A percentile compares a stretch with the other conserved stretches of the same genome.
Evolutionary conservation across 768 basidiomycete species (phyloP).

Genomic region (Chiua virens): DNA sequence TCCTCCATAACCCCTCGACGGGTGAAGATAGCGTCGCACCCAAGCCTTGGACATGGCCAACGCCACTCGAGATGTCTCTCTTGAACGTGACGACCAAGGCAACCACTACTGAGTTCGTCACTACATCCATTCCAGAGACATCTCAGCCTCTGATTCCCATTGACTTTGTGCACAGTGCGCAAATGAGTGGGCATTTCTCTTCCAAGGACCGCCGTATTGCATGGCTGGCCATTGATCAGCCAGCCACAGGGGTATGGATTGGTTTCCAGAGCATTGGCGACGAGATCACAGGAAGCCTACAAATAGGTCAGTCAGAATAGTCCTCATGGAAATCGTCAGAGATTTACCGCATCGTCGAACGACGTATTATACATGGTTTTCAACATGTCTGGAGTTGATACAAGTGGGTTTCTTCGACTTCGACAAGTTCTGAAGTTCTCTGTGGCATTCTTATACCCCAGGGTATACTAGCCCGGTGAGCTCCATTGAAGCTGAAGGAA

Average conservation of each 20-base stretch:
- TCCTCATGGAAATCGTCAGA: too few species aligned
- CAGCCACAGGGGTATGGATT: slow-evolving; percentile 12
- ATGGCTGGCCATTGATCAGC: slow-evolving; percentile 7
- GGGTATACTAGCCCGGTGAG: neutral
- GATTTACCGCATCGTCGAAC: slow-evolving; percentile 16
- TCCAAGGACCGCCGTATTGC: slow-evolving; percentile 10
- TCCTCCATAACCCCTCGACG: slow-evolving; percentile 18
- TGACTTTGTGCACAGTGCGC: slow-evolving; percentile 8
- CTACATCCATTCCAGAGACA: slow-evolving; percentile 22
- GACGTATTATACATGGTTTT: slow-evolving; percentile 5
- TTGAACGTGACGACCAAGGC: slow-evolving; percentile 22
- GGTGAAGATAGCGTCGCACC: slow-evolving; percentile 16
- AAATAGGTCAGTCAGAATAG: too few species aligned
- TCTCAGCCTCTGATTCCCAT: neutral
- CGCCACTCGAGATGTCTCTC: slow-evolving; percentile 22
- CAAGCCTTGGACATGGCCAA: slow-evolving; percentile 26
- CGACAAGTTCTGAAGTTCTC: neutral
- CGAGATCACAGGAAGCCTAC: slow-evolving; percentile 12
- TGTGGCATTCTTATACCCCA: slow-evolving; percentile 12
- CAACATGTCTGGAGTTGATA: neutral
- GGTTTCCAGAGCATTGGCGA: slow-evolving; percentile 1
- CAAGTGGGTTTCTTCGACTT: neutral
- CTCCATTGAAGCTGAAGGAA: slow-evolving; percentile 3
- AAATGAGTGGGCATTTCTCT: slow-evolving; percentile 17
- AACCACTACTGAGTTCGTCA: slow-evolving; percentile 12